Evolutionary conservation across 106 monocot species (phyloP), one percentile per base, ranked within the genome.

Genomic region (Dendrobium nobile): DNA sequence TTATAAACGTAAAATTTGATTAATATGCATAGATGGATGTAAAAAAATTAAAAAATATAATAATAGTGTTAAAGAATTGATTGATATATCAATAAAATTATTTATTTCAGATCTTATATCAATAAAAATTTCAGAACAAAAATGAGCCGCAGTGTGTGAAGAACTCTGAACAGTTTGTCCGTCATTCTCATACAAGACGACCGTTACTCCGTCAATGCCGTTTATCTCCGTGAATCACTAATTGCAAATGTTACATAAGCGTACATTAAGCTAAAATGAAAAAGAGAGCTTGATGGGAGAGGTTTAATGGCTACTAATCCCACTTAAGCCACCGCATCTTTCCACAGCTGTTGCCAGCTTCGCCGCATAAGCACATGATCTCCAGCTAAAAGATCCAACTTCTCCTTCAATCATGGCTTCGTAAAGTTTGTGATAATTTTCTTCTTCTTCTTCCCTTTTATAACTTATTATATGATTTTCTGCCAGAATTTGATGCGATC

Each of bases 301-400:
- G 5, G 6, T 24, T 64, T 26, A 8, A 65, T 58, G 18, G 64
- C 40, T 15, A 5, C 72, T 37, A 37, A 37, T 37, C 37, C 37
- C 37, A 37, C 37, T 37, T 37, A 37, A 37, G 37, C 37, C 37
- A 37, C 33, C 33, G 15, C 17, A 10, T 37, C 27, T 33, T 40
- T 72, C 9, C 72, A 7, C 72, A 72, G 72, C 72, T 72, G 72
- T 40, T 17, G 72, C 72, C 72, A 72, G 15, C 33, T 40, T 72
- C 10, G 40, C 5, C 16, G 40, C 72, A 27, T 2, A 18, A 72
- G 72, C 72, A 72, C 72, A 72, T 72, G 72, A 15, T 40, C 72
- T 15, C 13, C 64, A 72, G 40, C 72, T 72, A 28, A 15, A 28
- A 72, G 72, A 4, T 72, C 40, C 37, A 40, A 24, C 31, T 8